Base-by-base conservation (phyloP, 805 yeast genomes). In the Lipomyces kockii region DNA sequence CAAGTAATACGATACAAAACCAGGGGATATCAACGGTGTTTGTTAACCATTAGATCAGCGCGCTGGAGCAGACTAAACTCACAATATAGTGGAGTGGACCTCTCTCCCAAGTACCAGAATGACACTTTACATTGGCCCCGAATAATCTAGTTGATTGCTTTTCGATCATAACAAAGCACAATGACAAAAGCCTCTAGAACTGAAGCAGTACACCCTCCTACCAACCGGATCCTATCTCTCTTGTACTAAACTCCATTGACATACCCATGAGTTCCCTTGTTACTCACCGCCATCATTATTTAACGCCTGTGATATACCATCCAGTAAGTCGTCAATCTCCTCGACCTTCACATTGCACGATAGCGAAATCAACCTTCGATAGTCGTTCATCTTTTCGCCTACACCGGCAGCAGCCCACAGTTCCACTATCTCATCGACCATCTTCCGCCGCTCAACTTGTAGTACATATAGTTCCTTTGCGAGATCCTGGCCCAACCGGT, bases 281-380 rank as follows among this genome's bases (percentile, higher is more conserved):
- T 9, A 52, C 34, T 52, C 55, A 11, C 55, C 55, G 34, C 55
- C 55, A 52, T 52, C 55, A 29, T 29, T 29, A 52, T 52, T 52
- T 46, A 69, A 57, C 9, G 72, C 72, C 63, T 69, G 72, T 9
- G 71, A 67, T 17, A 69, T 69, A 9, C 72, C 97, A 71, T 90
- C 94, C 61, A 94, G 82, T 66, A 92, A 82, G 37, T 90, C 89
- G 72, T 89, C 91, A 66, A 94, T 88, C 68, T 90, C 95, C 67
- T 91, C 96, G 25, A 88, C 83, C 60, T 87, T 86, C 63, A 92
- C 83, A 1, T 91, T 97, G 76, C 96, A 90, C 59, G 91, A 85
- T 58, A 87, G 80, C 29, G 94, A 85, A 55, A 95, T 88, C 68
- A 94, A 82, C 74, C 87, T 87, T 70, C 97, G 83, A 80, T 94